Base-by-base conservation (phyloP, 805 yeast species). In the Wickerhamomyces bovis region DNA sequence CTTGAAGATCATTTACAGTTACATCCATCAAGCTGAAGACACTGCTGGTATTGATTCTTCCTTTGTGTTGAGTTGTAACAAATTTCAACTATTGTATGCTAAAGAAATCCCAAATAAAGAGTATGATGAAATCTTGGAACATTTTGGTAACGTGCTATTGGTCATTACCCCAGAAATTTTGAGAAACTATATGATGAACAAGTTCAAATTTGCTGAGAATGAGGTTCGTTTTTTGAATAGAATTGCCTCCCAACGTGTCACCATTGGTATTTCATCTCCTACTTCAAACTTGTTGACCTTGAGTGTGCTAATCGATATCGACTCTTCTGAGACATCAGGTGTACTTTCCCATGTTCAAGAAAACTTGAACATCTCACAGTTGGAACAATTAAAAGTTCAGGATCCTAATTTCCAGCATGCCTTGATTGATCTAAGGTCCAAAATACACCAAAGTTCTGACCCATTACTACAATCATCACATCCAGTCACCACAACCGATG, bases 271-370 rank as follows among this genome's bases (percentile, higher is more conserved):
- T 12, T 39, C 57, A 2, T 36, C 39, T 19, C 53, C 56, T 1
- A 48, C 44, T 8, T 44, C 56, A 6, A 48, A 51, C 9, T 31
- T 60, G 8, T 36, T 57, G 2, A 50, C 60, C 0, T 41, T 58
- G 13, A 49, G 46, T 26, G 43, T 56, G 0, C 36, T 58, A 2
- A 39, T 60, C 6, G 50, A 59, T 6, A 53, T 58, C 25, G 63
- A 73, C 56, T 55, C 72, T 10, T n/a, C 22, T 58, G 54, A 73
- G 53, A 55, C 73, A 64, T 38, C 44, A 20, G 55, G 50, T 16
- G 50, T 57, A 9, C 52, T 45, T 21, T 40, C 45, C 11, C 44
- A 50, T n/a, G 48, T 60, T 8, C 41, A 42, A 21, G 47, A 48
- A 2, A 44, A 51, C 19, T 35, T 60, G 7, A 20, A 55, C 36